phyloP scores from a whole-genome alignment of 2,329 filamentous ascomycete genomes.

The Blumeria graminis region DNA sequence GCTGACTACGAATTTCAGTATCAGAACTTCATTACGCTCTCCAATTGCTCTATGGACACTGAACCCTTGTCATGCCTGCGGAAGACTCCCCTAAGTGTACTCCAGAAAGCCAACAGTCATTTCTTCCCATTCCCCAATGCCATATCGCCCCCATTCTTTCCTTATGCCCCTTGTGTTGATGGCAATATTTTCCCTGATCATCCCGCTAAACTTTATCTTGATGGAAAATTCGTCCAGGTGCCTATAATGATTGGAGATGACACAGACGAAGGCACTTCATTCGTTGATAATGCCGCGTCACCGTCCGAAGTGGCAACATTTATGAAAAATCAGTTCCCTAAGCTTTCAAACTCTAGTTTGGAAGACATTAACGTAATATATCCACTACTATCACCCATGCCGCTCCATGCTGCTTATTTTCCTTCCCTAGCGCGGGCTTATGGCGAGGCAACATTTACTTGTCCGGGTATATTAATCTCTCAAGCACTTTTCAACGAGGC shows the following conservation, averaged over 20 bases:
- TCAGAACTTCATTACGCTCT: not conserved
- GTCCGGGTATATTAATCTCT: slow-evolving; percentile 2
- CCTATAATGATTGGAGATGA: slow-evolving; percentile 3
- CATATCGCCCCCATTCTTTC: not conserved
- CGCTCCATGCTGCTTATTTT: slow-evolving; percentile 26
- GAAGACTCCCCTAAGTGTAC: not conserved
- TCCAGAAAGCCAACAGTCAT: not conserved
- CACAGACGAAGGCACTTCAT: slow-evolving; percentile 1
- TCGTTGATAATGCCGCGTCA: not conserved
- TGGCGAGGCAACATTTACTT: slow-evolving; percentile 1
- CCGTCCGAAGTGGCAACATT: not conserved
- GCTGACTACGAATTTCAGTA: slow-evolving; percentile 1
- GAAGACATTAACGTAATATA: slow-evolving; percentile 11
- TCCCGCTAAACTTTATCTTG: not conserved
- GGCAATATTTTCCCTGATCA: slow-evolving; percentile 1
- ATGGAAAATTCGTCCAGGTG: slow-evolving; percentile 1
- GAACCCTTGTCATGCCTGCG: slow-evolving; percentile 1
- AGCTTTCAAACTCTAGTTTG: not conserved
- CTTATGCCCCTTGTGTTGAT: slow-evolving; percentile 2
- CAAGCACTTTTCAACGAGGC: not conserved
- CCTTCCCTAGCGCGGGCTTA: slow-evolving; percentile 16
- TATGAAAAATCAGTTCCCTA: slow-evolving; percentile 1
- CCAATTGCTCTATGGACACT: not conserved
- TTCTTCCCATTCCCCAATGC: not conserved
- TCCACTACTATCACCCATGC: slow-evolving; percentile 23